These are phyloP conservation scores for Hirschioporus abietinus DNA, from an alignment of 768 basidiomycete species.

Conservation along the genomic window DNA sequence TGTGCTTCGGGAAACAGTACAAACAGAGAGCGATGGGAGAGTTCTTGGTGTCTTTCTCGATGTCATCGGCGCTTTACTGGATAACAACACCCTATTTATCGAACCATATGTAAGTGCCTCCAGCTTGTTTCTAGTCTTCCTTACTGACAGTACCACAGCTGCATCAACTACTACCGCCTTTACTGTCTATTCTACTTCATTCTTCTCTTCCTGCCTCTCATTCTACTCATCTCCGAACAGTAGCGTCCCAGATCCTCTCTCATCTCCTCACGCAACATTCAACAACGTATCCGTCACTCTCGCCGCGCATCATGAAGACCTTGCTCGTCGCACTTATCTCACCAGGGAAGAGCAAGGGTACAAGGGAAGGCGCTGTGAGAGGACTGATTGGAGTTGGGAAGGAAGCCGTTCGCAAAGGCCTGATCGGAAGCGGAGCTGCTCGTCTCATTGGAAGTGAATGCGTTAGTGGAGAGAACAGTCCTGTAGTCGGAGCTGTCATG, in stretches of 20 bases:
- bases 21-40: constrained; percentile 61
- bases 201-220: constrained; percentile 73
- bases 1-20: constrained; percentile 45
- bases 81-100: constrained; percentile 85
- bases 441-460: constrained; percentile 69
- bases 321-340: constrained; percentile 80
- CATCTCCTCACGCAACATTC: constrained; percentile 76
- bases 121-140: constrained; percentile 12
- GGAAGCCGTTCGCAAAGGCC: constrained; percentile 77
- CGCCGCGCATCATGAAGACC: constrained; percentile 90
- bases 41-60: constrained; percentile 79
- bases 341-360: constrained; percentile 67
- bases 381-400: constrained; percentile 82
- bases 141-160: constrained; percentile 44
- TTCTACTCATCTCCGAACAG: constrained; percentile 67
- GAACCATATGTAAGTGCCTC: constrained; percentile 80
- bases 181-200: constrained; percentile 88
- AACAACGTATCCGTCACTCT: constrained; percentile 84
- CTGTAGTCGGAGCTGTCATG: constrained; percentile 56
- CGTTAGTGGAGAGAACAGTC: constrained; percentile 34
- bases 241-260: constrained; percentile 80
- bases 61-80: constrained; percentile 77
- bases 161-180: constrained; percentile 91
- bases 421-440: constrained; percentile 77
- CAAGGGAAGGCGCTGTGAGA: constrained; percentile 85